A percentile compares a stretch with the other conserved stretches of the same genome.
These are phyloP conservation scores for Castanopsis chinensis DNA, from an alignment of 306 rosid genomes.

Conservation along the genomic window DNA sequence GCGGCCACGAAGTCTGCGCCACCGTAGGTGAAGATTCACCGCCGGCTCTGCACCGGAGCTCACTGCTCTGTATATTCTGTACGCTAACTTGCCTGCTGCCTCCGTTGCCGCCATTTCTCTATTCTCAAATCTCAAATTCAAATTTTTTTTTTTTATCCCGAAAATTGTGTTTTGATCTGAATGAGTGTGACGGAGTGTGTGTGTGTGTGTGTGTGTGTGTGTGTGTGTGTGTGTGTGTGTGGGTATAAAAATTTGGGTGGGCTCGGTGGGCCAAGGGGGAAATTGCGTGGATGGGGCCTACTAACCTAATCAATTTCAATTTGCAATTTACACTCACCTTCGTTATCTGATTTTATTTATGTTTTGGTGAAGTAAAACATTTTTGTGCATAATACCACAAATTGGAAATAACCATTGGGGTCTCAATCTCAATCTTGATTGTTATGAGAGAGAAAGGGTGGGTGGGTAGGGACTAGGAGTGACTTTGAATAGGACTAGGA, in stretches of 20 bases:
- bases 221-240: too few relatives aligned
- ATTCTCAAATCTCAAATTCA: neutral
- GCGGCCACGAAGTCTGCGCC: constrained; percentile 59
- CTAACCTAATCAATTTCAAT: too few relatives aligned
- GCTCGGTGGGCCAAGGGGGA: neutral
- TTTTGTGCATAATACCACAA: too few relatives aligned
- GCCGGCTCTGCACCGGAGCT: constrained; percentile 60
- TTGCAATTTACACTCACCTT: too few relatives aligned
- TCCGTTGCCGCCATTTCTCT: constrained; percentile 38
- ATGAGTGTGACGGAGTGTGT: neutral
- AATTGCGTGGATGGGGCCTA: neutral
- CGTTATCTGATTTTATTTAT: too few relatives aligned
- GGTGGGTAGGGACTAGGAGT: too few relatives aligned
- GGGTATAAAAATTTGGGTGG: neutral
- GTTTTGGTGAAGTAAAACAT: too few relatives aligned
- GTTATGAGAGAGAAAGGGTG: too few relatives aligned
- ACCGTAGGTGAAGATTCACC: constrained; percentile 59
- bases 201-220: neutral
- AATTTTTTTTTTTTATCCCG: neutral
- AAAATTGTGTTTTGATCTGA: neutral
- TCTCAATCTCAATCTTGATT: too few relatives aligned
- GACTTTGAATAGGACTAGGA: too few relatives aligned
- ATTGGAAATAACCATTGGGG: too few relatives aligned
- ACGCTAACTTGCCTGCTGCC: constrained; percentile 48
- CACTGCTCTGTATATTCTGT: constrained; percentile 65